Evolutionary conservation across 192 early-diverging fungal species (phyloP).

Genomic region (Rhizophagus clarus): DNA sequence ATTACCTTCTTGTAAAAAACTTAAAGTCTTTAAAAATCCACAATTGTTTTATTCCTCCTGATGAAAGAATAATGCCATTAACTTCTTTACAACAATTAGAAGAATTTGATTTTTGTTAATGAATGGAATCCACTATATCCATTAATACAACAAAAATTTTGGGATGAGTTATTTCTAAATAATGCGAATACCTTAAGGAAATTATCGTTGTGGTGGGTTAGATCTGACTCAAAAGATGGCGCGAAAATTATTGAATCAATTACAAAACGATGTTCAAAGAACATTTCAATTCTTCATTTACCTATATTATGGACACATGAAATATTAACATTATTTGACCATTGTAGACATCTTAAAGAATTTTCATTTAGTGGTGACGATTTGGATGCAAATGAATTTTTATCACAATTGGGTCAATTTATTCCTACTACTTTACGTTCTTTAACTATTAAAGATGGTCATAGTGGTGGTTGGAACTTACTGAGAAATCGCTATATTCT

Average conservation of each 20-base stretch:
- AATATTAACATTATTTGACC: not conserved
- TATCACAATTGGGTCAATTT: not conserved
- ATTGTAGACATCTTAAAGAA: not conserved
- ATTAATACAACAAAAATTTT: not conserved
- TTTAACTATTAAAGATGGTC: slow-evolving; percentile 5
- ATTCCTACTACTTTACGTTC: not conserved
- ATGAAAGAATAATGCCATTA: slow-evolving; percentile 1
- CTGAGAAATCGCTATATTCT: not conserved
- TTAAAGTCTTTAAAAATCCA: not conserved
- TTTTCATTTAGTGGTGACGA: slow-evolving; percentile 2
- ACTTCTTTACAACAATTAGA: not conserved
- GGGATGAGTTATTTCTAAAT: not conserved
- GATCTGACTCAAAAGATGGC: not conserved
- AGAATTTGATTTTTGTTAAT: slow-evolving; percentile 1
- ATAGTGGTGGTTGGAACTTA: slow-evolving; percentile 4
- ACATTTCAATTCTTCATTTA: not conserved
- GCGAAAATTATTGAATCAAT: slow-evolving; percentile 4
- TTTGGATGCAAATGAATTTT: not conserved
- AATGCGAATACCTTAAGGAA: not conserved
- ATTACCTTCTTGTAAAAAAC: not conserved
- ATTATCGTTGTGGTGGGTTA: not conserved
- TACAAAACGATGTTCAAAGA: not conserved
- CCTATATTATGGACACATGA: not conserved
- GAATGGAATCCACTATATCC: slow-evolving; percentile 7
- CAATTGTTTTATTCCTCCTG: slow-evolving; percentile 6